Base-by-base conservation (phyloP, 495 filamentous ascomycete genomes). In the Bacidia gigantensis region DNA sequence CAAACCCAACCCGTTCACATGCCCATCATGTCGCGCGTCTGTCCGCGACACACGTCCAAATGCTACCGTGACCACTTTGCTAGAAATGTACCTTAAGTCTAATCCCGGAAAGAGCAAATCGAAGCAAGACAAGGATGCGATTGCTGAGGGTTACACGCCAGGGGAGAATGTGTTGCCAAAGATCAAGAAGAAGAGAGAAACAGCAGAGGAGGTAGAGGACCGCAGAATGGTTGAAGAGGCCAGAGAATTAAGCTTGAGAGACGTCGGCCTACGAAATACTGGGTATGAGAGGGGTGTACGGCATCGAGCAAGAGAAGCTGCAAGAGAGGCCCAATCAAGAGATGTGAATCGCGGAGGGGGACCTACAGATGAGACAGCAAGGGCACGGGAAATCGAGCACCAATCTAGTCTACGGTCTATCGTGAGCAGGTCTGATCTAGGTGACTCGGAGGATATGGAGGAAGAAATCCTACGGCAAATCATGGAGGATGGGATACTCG, bases 381-480 rank as follows among this genome's bases (percentile, higher is more conserved):
- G 48, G 49, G 66, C 64, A 41, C 64, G 83, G 52, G 81, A 78
- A 38, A 70, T 95, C 46, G 85, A 87, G 62, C 89, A 95, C 57
- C 89, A 95, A 67, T 80, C 83, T 0, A 92, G 86, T 54, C 70
- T 95, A 57, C 72, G 89, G 51, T 90, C 82, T n/a, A 60, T 95
- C 56, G 73, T 95, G 51, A 86, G 83, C 56, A 68, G 79, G 11
- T 84, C 82, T 0, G 84, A 88, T 56, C 63, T 83, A n/a, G 47
- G 47, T 35, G 84, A 84, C 60, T 72, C 74, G 18, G 67, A 71
- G 43, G 87, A 88, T 51, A 74, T 92, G 61, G 82, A 93, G 63
- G 87, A 90, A 60, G 88, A 92, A 62, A 94, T 95, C 54, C 69
- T 90, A 56, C 74, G 84, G 38, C 86, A 92, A 65, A 95, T 95